Percentiles rank a stretch among this genome's conserved stretches.
These are phyloP conservation scores for Sinapis alba DNA, from an alignment of 441 rosid species.

Conservation along the genomic window DNA sequence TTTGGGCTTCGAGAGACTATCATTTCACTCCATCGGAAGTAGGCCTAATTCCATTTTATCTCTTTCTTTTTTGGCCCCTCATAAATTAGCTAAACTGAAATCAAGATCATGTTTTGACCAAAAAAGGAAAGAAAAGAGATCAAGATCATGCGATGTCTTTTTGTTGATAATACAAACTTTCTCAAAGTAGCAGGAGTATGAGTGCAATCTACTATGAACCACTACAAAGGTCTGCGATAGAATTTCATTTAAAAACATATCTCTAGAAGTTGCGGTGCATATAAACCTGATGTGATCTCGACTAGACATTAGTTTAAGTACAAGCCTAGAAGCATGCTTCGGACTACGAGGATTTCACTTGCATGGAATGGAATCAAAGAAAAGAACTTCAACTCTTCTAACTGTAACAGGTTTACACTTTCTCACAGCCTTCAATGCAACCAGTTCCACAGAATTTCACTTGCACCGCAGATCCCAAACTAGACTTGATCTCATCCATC, in stretches of 20 bases:
- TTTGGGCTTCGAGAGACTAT: background rate
- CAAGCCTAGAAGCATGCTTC: background rate
- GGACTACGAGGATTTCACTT: background rate
- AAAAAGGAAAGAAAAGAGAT: background rate
- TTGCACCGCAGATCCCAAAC: conserved; percentile 54
- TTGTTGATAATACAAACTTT: background rate
- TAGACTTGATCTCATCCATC: conserved; percentile 56
- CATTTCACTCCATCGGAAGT: background rate
- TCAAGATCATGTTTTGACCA: background rate
- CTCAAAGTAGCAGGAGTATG: background rate
- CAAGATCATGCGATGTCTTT: background rate
- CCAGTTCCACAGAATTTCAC: conserved; percentile 48
- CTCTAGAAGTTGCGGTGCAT: background rate
- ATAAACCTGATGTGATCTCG: background rate
- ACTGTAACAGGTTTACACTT: background rate
- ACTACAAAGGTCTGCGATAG: background rate
- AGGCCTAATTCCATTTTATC: background rate
- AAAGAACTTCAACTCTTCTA: background rate
- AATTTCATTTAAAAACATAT: background rate
- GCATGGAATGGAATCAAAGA: background rate
- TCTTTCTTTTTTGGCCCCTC: background rate
- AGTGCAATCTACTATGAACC: background rate
- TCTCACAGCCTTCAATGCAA: background rate
- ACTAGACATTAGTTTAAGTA: background rate
- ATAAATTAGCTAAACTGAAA: background rate